Conservation (phyloP, 202 grass and related monocot genomes). For the Brachypodium distachyon region DNA sequence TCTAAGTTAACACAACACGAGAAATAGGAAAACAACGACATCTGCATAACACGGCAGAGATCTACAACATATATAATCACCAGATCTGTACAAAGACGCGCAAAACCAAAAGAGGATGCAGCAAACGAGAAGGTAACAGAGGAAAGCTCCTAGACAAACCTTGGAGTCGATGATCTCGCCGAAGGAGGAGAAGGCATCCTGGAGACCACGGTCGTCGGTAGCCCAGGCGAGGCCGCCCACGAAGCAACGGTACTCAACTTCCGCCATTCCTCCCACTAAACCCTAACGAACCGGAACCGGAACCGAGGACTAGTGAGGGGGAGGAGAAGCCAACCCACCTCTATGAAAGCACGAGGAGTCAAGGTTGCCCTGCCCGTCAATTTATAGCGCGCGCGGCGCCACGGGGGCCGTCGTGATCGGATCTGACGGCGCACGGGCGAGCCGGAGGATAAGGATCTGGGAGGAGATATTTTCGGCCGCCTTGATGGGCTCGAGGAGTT, state of each 20-base stretch:
- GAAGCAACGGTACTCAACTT: conserved; percentile 82
- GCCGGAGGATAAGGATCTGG: conserved; percentile 32
- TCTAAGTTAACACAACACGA: neutral
- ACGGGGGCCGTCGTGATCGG: neutral
- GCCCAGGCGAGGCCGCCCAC: conserved; percentile 94
- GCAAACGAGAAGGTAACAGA: no score
- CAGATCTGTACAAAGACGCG: no score
- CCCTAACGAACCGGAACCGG: conserved; percentile 31
- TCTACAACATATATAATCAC: no score
- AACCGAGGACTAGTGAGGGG: conserved; percentile 39
- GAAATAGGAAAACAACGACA: no score
- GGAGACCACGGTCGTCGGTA: conserved; percentile 59
- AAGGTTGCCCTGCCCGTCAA: neutral
- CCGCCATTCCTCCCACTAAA: conserved; percentile 42
- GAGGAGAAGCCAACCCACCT: conserved; percentile 78
- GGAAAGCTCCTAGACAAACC: no score
- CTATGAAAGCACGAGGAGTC: conserved; percentile 36
- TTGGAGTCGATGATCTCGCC: conserved; percentile 84
- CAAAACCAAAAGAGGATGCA: no score
- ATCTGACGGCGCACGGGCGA: conserved; percentile 29
- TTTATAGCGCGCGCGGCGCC: conserved; percentile 32
- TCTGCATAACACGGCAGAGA: neutral
- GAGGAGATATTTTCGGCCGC: conserved; percentile 3
- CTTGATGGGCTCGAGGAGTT: neutral
- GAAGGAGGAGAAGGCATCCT: conserved; percentile 60